Conservation (phyloP, 1,139 yeast genomes). For the Nakaseomyces glabratus region DNA sequence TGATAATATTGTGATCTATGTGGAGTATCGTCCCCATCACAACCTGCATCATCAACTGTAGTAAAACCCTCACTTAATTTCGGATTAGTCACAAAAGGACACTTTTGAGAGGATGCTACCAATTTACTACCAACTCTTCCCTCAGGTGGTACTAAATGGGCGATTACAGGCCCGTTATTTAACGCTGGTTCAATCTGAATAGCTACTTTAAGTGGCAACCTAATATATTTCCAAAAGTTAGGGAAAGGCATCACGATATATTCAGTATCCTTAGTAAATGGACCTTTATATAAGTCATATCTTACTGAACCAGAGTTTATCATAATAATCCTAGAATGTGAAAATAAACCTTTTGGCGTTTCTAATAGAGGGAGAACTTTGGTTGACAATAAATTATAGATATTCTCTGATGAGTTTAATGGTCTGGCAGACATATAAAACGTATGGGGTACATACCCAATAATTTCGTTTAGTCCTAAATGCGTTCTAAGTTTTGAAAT, state of each 20-base stretch:
- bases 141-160: conserved; percentile 17
- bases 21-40: conserved; percentile 79
- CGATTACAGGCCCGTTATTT: conserved; percentile 22
- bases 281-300: conserved; percentile 80
- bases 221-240: conserved; percentile 54
- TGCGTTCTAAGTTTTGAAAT: conserved; percentile 41
- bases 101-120: conserved; percentile 9
- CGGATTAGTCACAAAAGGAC: conserved; percentile 27
- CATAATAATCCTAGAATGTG: conserved; percentile 48
- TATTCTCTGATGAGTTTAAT: conserved; percentile 46
- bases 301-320: conserved; percentile 86
- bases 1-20: conserved; percentile 56
- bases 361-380: conserved; percentile 51
- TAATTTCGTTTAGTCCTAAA: conserved; percentile 46
- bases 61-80: conserved; percentile 48
- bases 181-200: conserved; percentile 24
- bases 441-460: conserved; percentile 58
- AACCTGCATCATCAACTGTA: conserved; percentile 75
- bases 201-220: conserved; percentile 30
- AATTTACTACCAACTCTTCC: background rate
- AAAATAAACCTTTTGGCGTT: conserved; percentile 5
- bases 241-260: conserved; percentile 81
- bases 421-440: conserved; percentile 68
- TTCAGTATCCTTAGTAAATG: conserved; percentile 71
- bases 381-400: conserved; percentile 52